Evolutionary conservation across 1,284 basidiomycete species (phyloP).

Genomic region (Boletus albobrunnescens): DNA sequence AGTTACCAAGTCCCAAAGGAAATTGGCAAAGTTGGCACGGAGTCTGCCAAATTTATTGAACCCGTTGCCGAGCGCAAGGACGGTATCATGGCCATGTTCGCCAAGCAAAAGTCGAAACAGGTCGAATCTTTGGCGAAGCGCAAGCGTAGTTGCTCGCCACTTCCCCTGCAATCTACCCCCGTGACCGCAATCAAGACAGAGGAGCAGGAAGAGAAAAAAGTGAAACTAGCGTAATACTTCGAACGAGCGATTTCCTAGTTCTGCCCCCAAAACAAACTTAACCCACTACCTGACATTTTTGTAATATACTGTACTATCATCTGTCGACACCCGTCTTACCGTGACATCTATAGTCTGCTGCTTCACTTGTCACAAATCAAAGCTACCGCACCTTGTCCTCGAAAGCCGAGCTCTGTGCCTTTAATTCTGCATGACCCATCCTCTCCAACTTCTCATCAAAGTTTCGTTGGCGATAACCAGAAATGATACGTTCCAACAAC

Average conservation of each 20-base stretch:
- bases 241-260: background rate
- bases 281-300: conserved; percentile 1
- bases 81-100: conserved; percentile 86
- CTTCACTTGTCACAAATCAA: no score
- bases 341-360: background rate
- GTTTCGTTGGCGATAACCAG: conserved; percentile 74
- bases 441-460: conserved; percentile 89
- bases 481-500: conserved; percentile 85
- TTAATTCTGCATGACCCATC: conserved; percentile 75
- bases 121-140: conserved; percentile 22
- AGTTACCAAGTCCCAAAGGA: conserved; percentile 89
- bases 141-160: conserved; percentile 20
- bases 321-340: background rate
- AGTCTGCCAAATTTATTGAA: conserved; percentile 79
- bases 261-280: background rate
- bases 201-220: conserved; percentile 21
- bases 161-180: background rate
- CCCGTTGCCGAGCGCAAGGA: conserved; percentile 79
- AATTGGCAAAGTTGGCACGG: conserved; percentile 86
- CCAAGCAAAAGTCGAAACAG: conserved; percentile 48
- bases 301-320: conserved; percentile 17
- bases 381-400: no score
- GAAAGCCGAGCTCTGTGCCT: conserved; percentile 45
- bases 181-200: conserved; percentile 11
- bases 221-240: conserved; percentile 15